phyloP scores from a whole-genome alignment of 2,329 filamentous ascomycete species.

The Eutypa lata region DNA sequence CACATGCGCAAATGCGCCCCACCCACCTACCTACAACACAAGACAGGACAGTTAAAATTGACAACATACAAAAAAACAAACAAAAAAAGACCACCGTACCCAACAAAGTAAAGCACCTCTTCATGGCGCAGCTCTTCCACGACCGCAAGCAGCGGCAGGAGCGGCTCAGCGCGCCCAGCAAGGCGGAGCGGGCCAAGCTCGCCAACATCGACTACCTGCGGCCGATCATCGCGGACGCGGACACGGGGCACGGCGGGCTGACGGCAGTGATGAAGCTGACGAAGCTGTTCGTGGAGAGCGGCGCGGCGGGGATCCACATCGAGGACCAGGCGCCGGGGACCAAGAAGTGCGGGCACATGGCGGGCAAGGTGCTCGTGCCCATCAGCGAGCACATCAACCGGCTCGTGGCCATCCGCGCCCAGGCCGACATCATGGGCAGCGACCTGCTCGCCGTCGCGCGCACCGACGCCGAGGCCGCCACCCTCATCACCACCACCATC shows the following conservation, averaged over 20 bases:
- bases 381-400: constrained; percentile 98
- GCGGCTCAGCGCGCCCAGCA: constrained; percentile 68
- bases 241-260: constrained; percentile 93
- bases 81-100: constrained; percentile 80
- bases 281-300: constrained; percentile 94
- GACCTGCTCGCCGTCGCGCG: constrained; percentile 89
- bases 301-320: constrained; percentile 96
- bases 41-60: not conserved
- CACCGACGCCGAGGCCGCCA: constrained; percentile 96
- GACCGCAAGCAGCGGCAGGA: constrained; percentile 98
- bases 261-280: constrained; percentile 99
- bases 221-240: constrained; percentile 93
- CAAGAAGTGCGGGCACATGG: constrained; percentile 99
- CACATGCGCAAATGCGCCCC: not conserved
- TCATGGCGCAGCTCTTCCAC: constrained; percentile 98
- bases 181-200: constrained; percentile 67
- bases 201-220: constrained; percentile 89
- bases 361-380: constrained; percentile 94
- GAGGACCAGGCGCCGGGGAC: constrained; percentile 97
- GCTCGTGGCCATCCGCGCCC: constrained; percentile 90
- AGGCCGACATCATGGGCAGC: constrained; percentile 96
- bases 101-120: constrained; percentile 96
- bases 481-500: constrained; percentile 93
- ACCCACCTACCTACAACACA: constrained; percentile 5
- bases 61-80: constrained; percentile 2